These are phyloP conservation scores for Arthroderma uncinatum DNA, from an alignment of 2,329 filamentous ascomycete genomes.

Conservation along the genomic window DNA sequence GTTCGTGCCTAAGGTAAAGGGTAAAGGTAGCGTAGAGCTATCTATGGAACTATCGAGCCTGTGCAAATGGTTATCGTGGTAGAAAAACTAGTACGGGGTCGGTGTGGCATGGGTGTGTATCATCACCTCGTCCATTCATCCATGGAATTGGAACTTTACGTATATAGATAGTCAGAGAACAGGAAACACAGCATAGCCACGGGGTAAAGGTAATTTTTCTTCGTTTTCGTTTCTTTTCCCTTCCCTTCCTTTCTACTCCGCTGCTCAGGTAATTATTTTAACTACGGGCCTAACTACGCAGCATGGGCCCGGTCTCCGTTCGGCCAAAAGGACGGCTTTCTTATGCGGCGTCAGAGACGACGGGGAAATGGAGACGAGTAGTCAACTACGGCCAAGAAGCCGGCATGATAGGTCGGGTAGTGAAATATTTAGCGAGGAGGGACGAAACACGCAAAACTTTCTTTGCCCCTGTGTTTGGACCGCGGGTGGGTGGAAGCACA, in stretches of 20 bases:
- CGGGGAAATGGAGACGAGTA: not conserved
- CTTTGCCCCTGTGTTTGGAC: not conserved
- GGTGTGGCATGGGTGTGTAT: not conserved
- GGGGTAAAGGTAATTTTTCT: not conserved
- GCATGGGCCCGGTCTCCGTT: not conserved
- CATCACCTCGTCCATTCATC: not conserved
- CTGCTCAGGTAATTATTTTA: not conserved
- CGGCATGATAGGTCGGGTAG: slow-evolving; percentile 1
- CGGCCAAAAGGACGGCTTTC: not conserved
- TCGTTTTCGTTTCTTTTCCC: not conserved
- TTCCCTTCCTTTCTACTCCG: not conserved
- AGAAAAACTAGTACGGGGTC: not conserved
- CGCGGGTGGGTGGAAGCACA: not conserved
- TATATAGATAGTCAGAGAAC: not conserved
- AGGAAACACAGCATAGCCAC: not conserved
- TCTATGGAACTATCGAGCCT: too few species aligned
- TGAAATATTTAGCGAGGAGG: not conserved
- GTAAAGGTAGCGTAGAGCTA: not conserved
- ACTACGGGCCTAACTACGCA: too few species aligned
- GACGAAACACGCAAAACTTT: not conserved
- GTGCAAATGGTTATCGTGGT: too few species aligned
- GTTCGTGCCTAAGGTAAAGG: not conserved
- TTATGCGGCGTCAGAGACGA: not conserved
- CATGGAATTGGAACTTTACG: not conserved
- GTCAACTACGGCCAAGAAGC: not conserved